These are phyloP conservation scores for Ballota nigra DNA, from an alignment of 257 asterid genomes.

Conservation along the genomic window DNA sequence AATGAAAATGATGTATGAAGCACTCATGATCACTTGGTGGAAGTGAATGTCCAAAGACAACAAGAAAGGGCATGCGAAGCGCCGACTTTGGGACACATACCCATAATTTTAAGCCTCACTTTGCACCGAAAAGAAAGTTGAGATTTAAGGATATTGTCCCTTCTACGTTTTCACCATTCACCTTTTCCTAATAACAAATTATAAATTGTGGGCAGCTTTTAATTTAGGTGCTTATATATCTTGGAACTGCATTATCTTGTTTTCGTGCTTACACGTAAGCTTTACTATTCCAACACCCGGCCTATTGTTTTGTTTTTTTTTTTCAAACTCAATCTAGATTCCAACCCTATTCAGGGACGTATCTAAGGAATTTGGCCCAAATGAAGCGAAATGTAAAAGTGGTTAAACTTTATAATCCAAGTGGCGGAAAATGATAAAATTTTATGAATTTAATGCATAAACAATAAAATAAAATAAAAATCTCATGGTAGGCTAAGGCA, in stretches of 20 bases:
- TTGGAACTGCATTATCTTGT: constrained; percentile 36
- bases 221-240: constrained; percentile 24
- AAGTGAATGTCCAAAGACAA: constrained; percentile 13
- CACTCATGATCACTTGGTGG: not conserved
- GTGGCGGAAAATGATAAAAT: no score
- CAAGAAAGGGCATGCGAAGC: constrained; percentile 23
- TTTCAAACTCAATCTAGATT: no score
- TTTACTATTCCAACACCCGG: not conserved
- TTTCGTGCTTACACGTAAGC: constrained; percentile 52
- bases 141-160: constrained; percentile 1
- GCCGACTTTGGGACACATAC: constrained; percentile 17
- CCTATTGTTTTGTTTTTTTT: no score
- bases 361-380: no score
- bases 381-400: no score
- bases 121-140: constrained; percentile 39
- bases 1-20: not conserved
- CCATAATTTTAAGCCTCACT: constrained; percentile 1
- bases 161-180: not conserved
- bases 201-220: constrained; percentile 11
- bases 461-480: no score
- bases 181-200: not conserved
- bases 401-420: no score
- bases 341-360: no score
- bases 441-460: no score
- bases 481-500: no score